phyloP scores from a whole-genome alignment of 2,329 filamentous ascomycete genomes.

The Davidsoniella virescens region DNA sequence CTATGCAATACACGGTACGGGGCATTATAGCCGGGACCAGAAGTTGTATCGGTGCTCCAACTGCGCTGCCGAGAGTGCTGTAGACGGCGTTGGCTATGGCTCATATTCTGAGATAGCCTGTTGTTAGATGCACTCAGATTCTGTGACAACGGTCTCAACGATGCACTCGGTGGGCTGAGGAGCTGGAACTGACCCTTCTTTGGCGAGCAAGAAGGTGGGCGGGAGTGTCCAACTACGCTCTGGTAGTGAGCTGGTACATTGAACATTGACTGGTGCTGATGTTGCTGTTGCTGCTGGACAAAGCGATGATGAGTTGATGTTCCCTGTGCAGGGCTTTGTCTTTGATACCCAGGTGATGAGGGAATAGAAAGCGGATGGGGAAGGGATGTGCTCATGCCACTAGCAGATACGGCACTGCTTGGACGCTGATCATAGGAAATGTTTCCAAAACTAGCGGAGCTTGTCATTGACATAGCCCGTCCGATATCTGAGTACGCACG shows the following conservation, averaged over 20 bases:
- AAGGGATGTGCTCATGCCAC: neutral
- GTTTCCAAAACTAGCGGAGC: neutral
- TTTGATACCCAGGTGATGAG: constrained; percentile 8
- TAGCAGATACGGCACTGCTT: too few species aligned
- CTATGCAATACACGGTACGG: constrained; percentile 40
- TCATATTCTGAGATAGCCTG: neutral
- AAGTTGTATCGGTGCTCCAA: constrained; percentile 18
- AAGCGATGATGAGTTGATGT: constrained; percentile 13
- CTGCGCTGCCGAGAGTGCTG: constrained; percentile 25
- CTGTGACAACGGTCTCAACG: constrained; percentile 1
- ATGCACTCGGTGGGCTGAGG: too few species aligned
- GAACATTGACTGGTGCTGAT: too few species aligned
- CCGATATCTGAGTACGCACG: constrained; percentile 16
- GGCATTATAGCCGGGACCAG: constrained; percentile 13
- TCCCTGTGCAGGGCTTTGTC: constrained; percentile 13
- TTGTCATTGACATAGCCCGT: neutral
- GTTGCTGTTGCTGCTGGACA: constrained; percentile 15
- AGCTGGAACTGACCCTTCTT: constrained; percentile 13
- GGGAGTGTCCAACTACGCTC: constrained; percentile 1
- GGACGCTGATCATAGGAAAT: neutral
- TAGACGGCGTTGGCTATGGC: constrained; percentile 12
- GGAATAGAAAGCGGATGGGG: constrained; percentile 2
- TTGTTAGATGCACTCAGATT: constrained; percentile 14
- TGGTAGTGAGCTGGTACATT: constrained; percentile 9
- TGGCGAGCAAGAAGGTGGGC: constrained; percentile 3